Evolutionary conservation across 371 early-diverging fungal genomes (phyloP), one percentile per base, ranked within the genome.

Genomic region (Phascolomyces articulosus): DNA sequence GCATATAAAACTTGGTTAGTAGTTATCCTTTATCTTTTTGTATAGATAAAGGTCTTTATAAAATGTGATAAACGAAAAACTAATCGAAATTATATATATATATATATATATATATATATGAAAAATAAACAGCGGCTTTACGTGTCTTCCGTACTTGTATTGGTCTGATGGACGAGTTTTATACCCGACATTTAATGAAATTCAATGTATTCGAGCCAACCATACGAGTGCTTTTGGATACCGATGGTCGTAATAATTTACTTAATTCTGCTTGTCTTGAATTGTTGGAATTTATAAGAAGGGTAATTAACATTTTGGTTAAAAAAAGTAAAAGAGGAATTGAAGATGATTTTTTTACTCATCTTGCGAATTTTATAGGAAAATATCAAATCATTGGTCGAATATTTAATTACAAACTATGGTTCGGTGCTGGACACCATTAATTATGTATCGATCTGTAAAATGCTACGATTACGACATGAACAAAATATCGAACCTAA

Each of bases 261-360:
- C 58, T 95, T 47, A 93, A 94, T 68, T 95, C 96, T 1, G 93
- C 96, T 0, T 95, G 92, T 64, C 79, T 95, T 47, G 95, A 95
- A 62, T 71, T 97, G 34, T 86, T 97, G 59, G 93, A 91, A 24
- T 91, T 82, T 69, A 87, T 96, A 58, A 81, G 88, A 59, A 87
- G 77, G 70, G 91, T 90, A 80, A 67, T n/a, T n/a, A n/a, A n/a
- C n/a, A n/a, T n/a, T n/a, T n/a, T n/a, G n/a, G n/a, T n/a, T n/a
- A n/a, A n/a, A n/a, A n/a, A n/a, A n/a, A n/a, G n/a, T n/a, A n/a
- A n/a, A n/a, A n/a, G n/a, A n/a, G n/a, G n/a, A n/a, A n/a, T n/a
- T n/a, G n/a, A n/a, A n/a, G n/a, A n/a, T n/a, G n/a, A n/a, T 38
- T 38, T 13, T 70, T 54, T 66, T 18, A 65, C 48, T 65, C 23